Conservation (phyloP, 169 alveolate species). For the Pseudocohnilembus persalinus region DNA sequence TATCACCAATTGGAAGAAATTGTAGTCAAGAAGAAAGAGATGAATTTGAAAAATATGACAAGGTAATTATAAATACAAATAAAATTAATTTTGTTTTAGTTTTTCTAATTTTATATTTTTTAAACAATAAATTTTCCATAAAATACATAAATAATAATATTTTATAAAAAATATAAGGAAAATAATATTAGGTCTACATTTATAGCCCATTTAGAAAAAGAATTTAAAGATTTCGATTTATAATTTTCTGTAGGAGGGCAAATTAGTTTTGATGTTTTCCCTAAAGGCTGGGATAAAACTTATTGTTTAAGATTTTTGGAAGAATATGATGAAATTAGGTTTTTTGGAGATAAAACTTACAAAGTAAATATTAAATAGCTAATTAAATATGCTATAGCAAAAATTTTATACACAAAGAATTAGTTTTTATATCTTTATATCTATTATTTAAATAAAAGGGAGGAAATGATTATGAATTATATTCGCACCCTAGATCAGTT, state of each 20-base stretch:
- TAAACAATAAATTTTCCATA: neutral
- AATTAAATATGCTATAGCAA: neutral
- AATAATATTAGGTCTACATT: slow-evolving; percentile 73
- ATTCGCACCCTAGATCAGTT: slow-evolving; percentile 85
- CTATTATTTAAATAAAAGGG: slow-evolving; percentile 73
- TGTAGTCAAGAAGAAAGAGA: slow-evolving; percentile 93
- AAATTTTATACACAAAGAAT: no score
- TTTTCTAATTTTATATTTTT: no score
- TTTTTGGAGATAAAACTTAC: slow-evolving; percentile 93
- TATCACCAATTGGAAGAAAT: slow-evolving; percentile 97
- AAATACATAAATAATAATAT: no score
- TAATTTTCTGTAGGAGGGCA: slow-evolving; percentile 96
- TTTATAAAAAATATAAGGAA: slow-evolving; percentile 1
- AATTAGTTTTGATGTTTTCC: slow-evolving; percentile 95
- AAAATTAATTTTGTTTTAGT: neutral
- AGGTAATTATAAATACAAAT: slow-evolving; percentile 15
- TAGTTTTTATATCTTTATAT: neutral
- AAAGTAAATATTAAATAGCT: slow-evolving; percentile 40
- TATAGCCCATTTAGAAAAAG: slow-evolving; percentile 59
- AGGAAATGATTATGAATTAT: slow-evolving; percentile 96
- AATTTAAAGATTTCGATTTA: slow-evolving; percentile 78
- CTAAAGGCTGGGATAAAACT: slow-evolving; percentile 95
- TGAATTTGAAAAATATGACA: slow-evolving; percentile 87
- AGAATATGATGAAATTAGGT: slow-evolving; percentile 87
- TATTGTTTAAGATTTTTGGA: slow-evolving; percentile 85